Percentiles rank a stretch among this genome's conserved stretches.
Conservation (phyloP, 257 asterid genomes). For the Nicotiana attenuata region DNA sequence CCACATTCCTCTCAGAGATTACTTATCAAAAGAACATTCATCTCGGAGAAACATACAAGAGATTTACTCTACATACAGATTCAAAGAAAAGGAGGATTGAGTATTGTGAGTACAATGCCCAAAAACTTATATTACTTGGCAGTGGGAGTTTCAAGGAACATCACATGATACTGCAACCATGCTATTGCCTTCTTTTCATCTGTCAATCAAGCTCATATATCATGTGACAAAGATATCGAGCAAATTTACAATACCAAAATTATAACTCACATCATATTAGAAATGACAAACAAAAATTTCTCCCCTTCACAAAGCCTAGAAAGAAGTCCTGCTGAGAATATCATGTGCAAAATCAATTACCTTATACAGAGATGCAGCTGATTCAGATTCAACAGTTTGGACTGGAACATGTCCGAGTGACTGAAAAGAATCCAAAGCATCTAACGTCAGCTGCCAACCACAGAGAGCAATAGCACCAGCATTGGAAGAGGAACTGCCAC, state of each 20-base stretch:
- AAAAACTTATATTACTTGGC: neutral
- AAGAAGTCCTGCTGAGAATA: neutral
- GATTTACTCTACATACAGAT: neutral
- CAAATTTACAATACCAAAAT: neutral
- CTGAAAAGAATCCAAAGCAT: slow-evolving; percentile 90
- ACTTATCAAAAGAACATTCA: neutral
- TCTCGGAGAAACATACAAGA: neutral
- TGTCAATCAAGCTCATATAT: neutral
- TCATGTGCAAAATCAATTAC: slow-evolving; percentile 25
- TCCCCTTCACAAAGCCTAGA: neutral
- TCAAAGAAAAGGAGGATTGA: too few relatives aligned
- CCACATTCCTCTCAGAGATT: neutral
- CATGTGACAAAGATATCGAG: neutral
- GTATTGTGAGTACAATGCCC: neutral
- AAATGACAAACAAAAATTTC: neutral
- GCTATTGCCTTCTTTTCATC: neutral
- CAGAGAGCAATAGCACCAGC: slow-evolving; percentile 71
- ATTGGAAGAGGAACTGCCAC: slow-evolving; percentile 71
- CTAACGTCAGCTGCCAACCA: slow-evolving; percentile 98
- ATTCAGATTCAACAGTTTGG: slow-evolving; percentile 93
- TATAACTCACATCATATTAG: neutral
- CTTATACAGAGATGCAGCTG: slow-evolving; percentile 96
- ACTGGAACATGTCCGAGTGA: slow-evolving; percentile 81
- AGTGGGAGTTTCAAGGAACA: neutral
- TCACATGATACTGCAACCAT: neutral